Evolutionary conservation across 352 stramenopile species (phyloP), one percentile per base, ranked within the genome.

Genomic region (Globisporangium uncinulatum): DNA sequence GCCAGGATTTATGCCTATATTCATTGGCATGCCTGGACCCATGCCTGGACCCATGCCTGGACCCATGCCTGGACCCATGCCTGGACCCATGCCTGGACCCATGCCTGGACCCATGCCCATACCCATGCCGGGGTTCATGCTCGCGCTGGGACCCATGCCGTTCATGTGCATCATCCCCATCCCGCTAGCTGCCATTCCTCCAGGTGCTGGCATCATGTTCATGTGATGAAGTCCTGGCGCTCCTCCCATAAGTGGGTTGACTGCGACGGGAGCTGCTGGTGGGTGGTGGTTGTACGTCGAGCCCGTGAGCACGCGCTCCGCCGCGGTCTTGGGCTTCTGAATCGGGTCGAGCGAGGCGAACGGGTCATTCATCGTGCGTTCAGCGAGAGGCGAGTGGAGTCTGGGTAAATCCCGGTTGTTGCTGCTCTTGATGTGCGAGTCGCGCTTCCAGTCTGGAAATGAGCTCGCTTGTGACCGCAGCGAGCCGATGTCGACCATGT

Each of bases 301-400:
- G 21, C 62, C 32, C 14, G 45, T 65, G 51, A 69, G 58, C 29
- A 62, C 57, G 56, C 71, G 79, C 57, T 73, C 62, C 1, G 72
- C 66, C 14, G 71, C 64, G 15, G 74, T 79, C 69, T 86, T 89
- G 56, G 75, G 71, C 68, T 80, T 86, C 31, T 73, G 76, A 56
- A 91, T 87, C 57, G 81, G 81, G 53, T 91, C 80, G 49, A 91
- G 74, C 56, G 79, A 82, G 37, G 81, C 79, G 36, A 91, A 89
- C 29, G 76, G 79, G 62, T 91, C 81, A 68, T 70, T 89, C 79
- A 86, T 89, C 8, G 31, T 43, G 29, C 20, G 46, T 20, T 11
- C 1, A 9, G 24, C n/a, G 44, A 29, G 45, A 20, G 15, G 6
- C 10, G 21, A 11, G 41, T 8, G 41, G 10, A 46, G 6, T 29